These are phyloP conservation scores for Dryas octopetala DNA, from an alignment of 306 rosid genomes.

Conservation along the genomic window DNA sequence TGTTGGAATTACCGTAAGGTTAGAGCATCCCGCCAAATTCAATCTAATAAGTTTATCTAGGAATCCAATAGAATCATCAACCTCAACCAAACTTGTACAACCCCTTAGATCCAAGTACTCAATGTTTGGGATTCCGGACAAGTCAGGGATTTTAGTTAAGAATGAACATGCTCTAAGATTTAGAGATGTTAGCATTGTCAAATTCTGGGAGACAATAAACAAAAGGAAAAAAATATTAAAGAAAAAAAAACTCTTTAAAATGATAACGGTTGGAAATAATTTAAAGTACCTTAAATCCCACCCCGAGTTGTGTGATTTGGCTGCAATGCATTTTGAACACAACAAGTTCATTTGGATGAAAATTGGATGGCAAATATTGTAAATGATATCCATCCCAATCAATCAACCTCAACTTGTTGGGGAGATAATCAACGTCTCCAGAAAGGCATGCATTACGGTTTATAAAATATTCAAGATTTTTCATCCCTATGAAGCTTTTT, in stretches of 20 bases:
- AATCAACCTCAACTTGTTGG: constrained; percentile 39
- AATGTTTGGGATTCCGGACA: background rate
- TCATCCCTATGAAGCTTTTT: too few relatives aligned
- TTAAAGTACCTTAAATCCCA: constrained; percentile 19
- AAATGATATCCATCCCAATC: constrained; percentile 38
- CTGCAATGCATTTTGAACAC: constrained; percentile 32
- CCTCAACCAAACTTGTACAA: too few relatives aligned
- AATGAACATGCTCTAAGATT: background rate
- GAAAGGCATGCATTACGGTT: too few relatives aligned
- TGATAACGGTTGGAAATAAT: background rate
- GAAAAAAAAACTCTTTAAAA: background rate
- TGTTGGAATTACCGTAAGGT: constrained; percentile 14
- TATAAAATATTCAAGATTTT: too few relatives aligned
- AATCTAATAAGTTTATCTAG: too few relatives aligned
- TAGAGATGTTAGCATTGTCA: background rate
- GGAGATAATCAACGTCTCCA: too few relatives aligned
- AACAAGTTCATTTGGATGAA: constrained; percentile 33
- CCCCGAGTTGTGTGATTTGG: constrained; percentile 13
- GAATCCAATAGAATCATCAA: too few relatives aligned
- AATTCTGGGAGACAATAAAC: too few relatives aligned
- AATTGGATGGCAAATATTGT: constrained; percentile 29
- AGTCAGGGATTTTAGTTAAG: background rate
- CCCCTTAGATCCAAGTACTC: rapidly evolving
- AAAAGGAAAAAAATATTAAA: too few relatives aligned
- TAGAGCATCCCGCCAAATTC: background rate